Conservation (phyloP, 1,284 basidiomycete species). For the Trichosporon ovoides region DNA sequence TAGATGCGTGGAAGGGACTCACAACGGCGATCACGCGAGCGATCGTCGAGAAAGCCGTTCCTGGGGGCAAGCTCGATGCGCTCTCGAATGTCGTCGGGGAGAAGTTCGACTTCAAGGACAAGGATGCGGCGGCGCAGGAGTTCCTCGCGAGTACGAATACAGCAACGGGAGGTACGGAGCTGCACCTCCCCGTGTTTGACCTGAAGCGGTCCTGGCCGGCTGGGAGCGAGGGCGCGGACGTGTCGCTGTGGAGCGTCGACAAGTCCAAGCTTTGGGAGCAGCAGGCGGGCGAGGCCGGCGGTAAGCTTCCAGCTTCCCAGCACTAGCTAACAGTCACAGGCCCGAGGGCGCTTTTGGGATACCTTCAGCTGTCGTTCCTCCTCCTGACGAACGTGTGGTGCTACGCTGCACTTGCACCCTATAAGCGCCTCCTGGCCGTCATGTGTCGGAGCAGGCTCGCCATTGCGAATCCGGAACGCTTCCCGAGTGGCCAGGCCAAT, state of each 20-base stretch:
- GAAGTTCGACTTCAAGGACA: neutral
- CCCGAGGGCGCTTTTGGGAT: constrained; percentile 38
- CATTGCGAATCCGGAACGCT: constrained; percentile 13
- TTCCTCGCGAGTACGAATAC: neutral
- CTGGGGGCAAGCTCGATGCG: constrained; percentile 37
- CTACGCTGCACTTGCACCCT: constrained; percentile 45
- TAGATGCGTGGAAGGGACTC: constrained; percentile 40
- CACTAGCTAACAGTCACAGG: constrained; percentile 28
- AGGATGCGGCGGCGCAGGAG: neutral
- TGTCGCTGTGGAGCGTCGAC: constrained; percentile 47
- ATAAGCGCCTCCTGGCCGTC: constrained; percentile 47
- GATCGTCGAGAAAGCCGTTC: constrained; percentile 38
- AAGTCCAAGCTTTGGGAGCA: constrained; percentile 48
- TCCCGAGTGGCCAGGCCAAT: neutral
- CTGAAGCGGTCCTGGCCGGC: constrained; percentile 47
- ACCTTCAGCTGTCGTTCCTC: constrained; percentile 49
- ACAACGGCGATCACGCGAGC: constrained; percentile 27
- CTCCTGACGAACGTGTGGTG: constrained; percentile 49
- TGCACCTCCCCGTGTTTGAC: constrained; percentile 45
- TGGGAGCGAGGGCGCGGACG: constrained; percentile 48
- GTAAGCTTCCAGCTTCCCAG: constrained; percentile 33
- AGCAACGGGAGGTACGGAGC: neutral
- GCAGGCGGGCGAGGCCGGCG: constrained; percentile 33
- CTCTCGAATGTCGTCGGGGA: constrained; percentile 34
- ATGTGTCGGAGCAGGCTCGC: constrained; percentile 34